phyloP scores from a whole-genome alignment of 805 yeast genomes.

The Metschnikowia santaceciliae region DNA sequence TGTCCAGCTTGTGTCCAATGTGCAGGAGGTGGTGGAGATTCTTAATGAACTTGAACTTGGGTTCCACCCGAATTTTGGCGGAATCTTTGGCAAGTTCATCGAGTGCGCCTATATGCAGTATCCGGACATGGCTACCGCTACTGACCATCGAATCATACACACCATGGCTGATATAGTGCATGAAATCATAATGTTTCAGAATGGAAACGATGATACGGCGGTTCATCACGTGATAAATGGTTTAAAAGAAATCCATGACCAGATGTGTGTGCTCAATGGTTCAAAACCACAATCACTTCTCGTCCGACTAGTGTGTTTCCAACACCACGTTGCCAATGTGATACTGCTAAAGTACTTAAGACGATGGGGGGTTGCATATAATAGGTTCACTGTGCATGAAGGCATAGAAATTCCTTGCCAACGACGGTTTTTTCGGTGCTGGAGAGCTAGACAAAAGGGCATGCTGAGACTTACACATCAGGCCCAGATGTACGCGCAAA shows the following conservation, averaged over 20 bases:
- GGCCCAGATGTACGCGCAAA: background rate
- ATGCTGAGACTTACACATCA: background rate
- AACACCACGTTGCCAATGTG: background rate
- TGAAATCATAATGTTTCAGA: slow-evolving; percentile 28
- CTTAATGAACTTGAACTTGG: slow-evolving; percentile 25
- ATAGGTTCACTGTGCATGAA: background rate
- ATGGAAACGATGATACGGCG: slow-evolving; percentile 14
- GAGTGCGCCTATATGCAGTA: slow-evolving; percentile 18
- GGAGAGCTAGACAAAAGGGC: background rate
- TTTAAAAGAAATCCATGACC: background rate
- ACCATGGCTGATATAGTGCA: slow-evolving; percentile 19
- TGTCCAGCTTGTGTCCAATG: slow-evolving; percentile 8
- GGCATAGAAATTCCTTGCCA: background rate
- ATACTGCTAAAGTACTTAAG: background rate
- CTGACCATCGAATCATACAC: slow-evolving; percentile 24
- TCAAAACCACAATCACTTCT: background rate
- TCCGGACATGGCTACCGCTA: slow-evolving; percentile 15
- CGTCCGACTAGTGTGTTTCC: background rate
- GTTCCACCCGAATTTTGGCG: slow-evolving; percentile 23
- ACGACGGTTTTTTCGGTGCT: background rate
- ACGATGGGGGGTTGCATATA: background rate
- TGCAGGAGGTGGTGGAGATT: slow-evolving; percentile 21
- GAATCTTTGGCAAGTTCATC: slow-evolving; percentile 23
- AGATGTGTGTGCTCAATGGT: background rate
- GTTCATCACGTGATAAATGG: background rate